Evolutionary conservation across 352 stramenopile genomes (phyloP), one percentile per base, ranked within the genome.

Genomic region (Globisporangium cylindrosporum): DNA sequence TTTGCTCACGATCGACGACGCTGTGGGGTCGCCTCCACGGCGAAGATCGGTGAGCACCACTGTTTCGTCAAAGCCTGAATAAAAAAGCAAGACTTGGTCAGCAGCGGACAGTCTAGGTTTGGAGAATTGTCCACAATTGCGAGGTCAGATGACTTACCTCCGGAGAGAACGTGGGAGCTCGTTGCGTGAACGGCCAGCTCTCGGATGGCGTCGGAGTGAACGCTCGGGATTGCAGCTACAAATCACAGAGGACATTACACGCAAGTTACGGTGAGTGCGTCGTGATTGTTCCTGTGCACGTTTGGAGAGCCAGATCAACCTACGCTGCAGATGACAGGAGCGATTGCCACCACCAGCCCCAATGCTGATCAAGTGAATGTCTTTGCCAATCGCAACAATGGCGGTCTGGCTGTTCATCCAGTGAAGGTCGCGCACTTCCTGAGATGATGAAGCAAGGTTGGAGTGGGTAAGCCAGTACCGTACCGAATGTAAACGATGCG

Each of bases 351-450:
- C 62, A 10, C 7, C 5, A 18, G 54, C 43, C 1, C 73, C 74
- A 3, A 92, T 59, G 9, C 78, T 73, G 41, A 93, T 72, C 15
- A 93, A 20, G 14, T 93, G 82, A 22, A 95, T 81, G 36, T 95
- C 81, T 53, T 86, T 88, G 9, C 84, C 88, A 22, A 95, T 71
- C 18, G 88, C 85, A 8, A 74, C 76, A 29, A 91, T 66, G n/a
- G 83, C 84, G 15, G 75, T 69, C 14, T 77, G 68, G 2, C 67
- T 6, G 4, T 67, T 73, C 27, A 95, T 67, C 88, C 86, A 95
- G 4, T 91, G 74, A 36, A 93, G 68, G 65, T 93, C 85, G 12
- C 88, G 82, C 38, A 95, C 80, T 29, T 89, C 83, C 84, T 95
- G 60, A 27, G 75, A 9, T 0, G 25, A 20, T 4, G 4, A 56